Evolutionary conservation across 2,329 filamentous ascomycete genomes (phyloP), one percentile per base, ranked within the genome.

Genomic region (Chaetomium sp.): DNA sequence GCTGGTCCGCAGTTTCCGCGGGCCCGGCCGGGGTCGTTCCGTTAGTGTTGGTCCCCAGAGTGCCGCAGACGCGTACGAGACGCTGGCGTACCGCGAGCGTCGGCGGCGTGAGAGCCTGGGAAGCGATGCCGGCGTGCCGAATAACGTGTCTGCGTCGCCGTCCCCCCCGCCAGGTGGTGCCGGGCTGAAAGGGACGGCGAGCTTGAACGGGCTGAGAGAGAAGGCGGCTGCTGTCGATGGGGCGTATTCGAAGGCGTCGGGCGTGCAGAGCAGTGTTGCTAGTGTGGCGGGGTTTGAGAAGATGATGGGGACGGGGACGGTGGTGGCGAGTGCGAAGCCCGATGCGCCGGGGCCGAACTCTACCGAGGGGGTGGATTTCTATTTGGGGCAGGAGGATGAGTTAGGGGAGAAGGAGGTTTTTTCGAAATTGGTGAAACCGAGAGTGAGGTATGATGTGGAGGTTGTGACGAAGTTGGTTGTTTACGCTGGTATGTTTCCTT

Each of bases 361-460:
- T 44, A 63, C 70, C 42, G 71, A 70, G 33, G 72, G 70, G 57
- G 69, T 70, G 8, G 70, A 72, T 5, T 48, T 71, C 32, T 71
- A 66, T 50, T 56, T 74, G 2, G 71, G 72, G 10, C 72, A 74
- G 32, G 74, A 77, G 49, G 74, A 80, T 45, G 78, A 81, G 63
- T 65, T 81, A 33, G 84, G 84, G 48, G 86, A 91, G 69, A 80
- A 79, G 63, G 88, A 95, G 68, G 86, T 97, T 70, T 96, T 97
- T 70, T 87, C 85, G 45, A 84, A 80, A 67, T 78, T 97, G 54
- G 86, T 91, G 60, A 89, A 87, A 72, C 91, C 94, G 49, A 84
- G 94, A 62, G 91, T 96, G 57, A 80, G 91, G 64, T 99, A 97
- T 67, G 94, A 99, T 72, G 92, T 97, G n/a, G 94, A 99, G 71